Base-by-base conservation (phyloP, 805 yeast species). In the Pichia cabralensis region DNA sequence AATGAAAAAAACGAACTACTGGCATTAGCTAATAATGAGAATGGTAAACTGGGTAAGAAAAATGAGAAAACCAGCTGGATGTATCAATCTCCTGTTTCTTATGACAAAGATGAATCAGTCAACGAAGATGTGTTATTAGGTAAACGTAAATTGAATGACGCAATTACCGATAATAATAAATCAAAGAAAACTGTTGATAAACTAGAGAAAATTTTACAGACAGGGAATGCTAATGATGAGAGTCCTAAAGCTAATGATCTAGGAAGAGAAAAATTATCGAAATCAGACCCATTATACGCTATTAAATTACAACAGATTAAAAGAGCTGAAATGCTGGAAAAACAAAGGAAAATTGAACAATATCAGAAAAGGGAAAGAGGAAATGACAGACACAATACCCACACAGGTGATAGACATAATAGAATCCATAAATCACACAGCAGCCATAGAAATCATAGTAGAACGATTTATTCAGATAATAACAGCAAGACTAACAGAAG, bases 11-110 rank as follows among this genome's bases (percentile, higher is more conserved):
- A 70, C 30, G 78, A 77, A 45, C 55, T 81, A 26, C 50, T 50
- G 8, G 24, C 45, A 7, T 31, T 49, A 11, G 42, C 28, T 64
- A 24, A 22, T 12, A 25, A 20, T 69, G 43, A 58, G 56, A 44
- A 65, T 52, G 55, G 26, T 65, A 60, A 33, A 18, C 26, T 22
- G 6, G 9, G 10, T 2, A 17, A 30, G 49, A 58, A 22, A 48
- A 57, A 4, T 39, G 49, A 56, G 35, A 59, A 67, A 33, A 62
- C 85, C 16, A 80, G 73, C 28, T 88, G 96, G 96, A 89, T 89
- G 94, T 88, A 88, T 50, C 71, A 78, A 11, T 74, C 67, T 16
- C 64, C 74, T 3, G 38, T 33, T 27, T 15, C 46, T 30, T 13
- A 45, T 7, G 34, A 34, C 17, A 44, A 43, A 6, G 48, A 42